These are phyloP conservation scores for Talaromyces liani DNA, from an alignment of 495 filamentous ascomycete species.

Conservation along the genomic window DNA sequence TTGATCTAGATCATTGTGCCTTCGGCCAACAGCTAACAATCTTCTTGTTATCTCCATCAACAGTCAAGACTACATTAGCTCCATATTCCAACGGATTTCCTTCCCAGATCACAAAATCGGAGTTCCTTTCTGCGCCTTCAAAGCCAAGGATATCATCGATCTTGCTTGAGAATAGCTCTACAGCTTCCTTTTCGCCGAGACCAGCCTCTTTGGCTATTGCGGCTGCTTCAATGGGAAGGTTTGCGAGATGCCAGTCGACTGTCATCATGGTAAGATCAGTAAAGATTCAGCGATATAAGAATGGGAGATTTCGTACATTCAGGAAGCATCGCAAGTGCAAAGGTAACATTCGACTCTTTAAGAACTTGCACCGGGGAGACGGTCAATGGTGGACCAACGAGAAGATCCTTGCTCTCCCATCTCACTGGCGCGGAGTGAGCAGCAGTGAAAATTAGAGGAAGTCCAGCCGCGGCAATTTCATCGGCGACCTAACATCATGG, in stretches of 20 bases:
- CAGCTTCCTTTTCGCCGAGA: conserved; percentile 16
- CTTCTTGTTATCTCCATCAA: conserved; percentile 17
- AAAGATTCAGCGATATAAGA: conserved; percentile 36
- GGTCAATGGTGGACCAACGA: conserved; percentile 42
- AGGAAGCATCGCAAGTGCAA: conserved; percentile 7
- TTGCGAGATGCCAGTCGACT: conserved; percentile 43
- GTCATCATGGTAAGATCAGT: conserved; percentile 25
- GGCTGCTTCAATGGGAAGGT: conserved; percentile 31
- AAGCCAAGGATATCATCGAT: conserved; percentile 41
- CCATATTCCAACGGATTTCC: conserved; percentile 32
- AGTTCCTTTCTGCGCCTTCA: conserved; percentile 10
- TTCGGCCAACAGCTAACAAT: conserved; percentile 10
- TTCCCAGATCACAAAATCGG: conserved; percentile 31
- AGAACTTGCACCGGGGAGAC: conserved; percentile 5
- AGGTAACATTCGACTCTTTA: conserved; percentile 2
- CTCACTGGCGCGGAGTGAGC: conserved; percentile 28
- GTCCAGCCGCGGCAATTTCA: conserved; percentile 34
- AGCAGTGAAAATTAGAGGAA: conserved; percentile 43
- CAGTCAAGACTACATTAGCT: conserved; percentile 24
- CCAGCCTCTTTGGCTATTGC: conserved; percentile 20
- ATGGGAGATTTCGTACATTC: conserved; percentile 17
- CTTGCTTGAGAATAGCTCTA: conserved; percentile 39
- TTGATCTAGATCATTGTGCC: background rate
- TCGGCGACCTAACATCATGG: conserved; percentile 27
- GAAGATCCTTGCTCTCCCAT: conserved; percentile 41